Evolutionary conservation across 139 green algal species (phyloP).

Genomic region (Haematococcus lacustris): DNA sequence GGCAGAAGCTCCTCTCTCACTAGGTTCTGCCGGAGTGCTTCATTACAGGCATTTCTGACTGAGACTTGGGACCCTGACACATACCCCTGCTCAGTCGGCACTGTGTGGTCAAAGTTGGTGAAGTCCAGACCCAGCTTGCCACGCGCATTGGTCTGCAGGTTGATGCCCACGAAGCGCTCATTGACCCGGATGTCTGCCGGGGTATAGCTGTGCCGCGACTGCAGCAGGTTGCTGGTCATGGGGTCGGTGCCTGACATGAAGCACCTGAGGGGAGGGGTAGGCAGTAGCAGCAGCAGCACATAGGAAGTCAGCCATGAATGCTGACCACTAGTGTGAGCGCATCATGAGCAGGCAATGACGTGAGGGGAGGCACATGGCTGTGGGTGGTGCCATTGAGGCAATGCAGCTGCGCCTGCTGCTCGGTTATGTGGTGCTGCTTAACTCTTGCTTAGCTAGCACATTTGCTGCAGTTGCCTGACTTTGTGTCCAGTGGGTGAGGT

Average conservation of each 20-base stretch:
- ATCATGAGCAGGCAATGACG: neutral
- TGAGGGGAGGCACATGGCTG: neutral
- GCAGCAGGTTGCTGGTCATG: conserved; percentile 36
- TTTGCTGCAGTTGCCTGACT: neutral
- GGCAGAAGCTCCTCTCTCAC: neutral
- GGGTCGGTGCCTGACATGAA: conserved; percentile 38
- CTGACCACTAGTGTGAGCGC: no score
- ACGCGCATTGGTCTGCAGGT: conserved; percentile 9
- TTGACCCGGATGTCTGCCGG: conserved; percentile 32
- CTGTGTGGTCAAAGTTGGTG: conserved; percentile 5
- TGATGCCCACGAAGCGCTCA: conserved; percentile 27
- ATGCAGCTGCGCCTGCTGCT: neutral
- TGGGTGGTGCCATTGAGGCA: neutral
- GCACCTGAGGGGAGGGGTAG: neutral
- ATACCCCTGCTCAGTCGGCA: neutral
- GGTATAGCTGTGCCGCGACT: conserved; percentile 22
- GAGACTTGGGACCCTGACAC: no score
- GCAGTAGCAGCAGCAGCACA: no score
- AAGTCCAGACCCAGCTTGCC: conserved; percentile 29
- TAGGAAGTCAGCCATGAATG: no score
- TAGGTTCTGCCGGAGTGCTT: neutral
- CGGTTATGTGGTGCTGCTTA: neutral
- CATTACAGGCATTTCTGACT: no score
- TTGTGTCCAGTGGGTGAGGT: neutral
- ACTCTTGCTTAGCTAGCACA: neutral